Percentiles rank a stretch among this genome's conserved stretches.
Conservation (phyloP, 768 basidiomycete genomes). For the Kwoniella dejecticola region DNA sequence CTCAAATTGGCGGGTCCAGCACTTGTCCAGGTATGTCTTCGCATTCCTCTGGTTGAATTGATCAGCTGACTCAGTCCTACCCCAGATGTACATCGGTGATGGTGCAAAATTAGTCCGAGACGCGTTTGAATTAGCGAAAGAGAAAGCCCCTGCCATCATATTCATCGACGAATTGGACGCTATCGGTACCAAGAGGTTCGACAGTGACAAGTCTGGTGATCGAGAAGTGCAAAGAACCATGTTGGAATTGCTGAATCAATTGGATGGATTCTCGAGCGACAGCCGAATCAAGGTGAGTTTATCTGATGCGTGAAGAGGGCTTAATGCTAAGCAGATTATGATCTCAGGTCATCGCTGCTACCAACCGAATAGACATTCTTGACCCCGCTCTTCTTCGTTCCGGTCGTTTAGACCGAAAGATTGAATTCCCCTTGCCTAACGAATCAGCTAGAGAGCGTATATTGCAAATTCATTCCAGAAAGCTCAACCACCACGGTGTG, state of each 20-base stretch:
- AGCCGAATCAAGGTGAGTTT: slow-evolving; percentile 84
- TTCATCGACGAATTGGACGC: slow-evolving; percentile 98
- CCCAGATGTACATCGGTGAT: slow-evolving; percentile 95
- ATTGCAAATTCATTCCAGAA: slow-evolving; percentile 93
- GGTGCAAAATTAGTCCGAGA: slow-evolving; percentile 98
- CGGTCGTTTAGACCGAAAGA: slow-evolving; percentile 95
- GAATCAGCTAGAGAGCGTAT: slow-evolving; percentile 96
- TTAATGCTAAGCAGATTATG: neutral
- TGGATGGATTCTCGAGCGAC: slow-evolving; percentile 96
- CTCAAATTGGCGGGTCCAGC: slow-evolving; percentile 97
- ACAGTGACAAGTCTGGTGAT: slow-evolving; percentile 98
- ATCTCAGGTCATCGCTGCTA: slow-evolving; percentile 92
- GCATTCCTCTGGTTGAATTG: neutral
- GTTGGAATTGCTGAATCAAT: slow-evolving; percentile 95
- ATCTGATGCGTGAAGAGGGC: too few relatives aligned
- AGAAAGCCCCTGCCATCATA: slow-evolving; percentile 98
- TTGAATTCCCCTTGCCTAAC: slow-evolving; percentile 95
- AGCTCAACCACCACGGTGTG: slow-evolving; percentile 88
- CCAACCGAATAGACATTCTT: slow-evolving; percentile 97
- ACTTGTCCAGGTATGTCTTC: slow-evolving; percentile 75
- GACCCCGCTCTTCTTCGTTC: slow-evolving; percentile 98
- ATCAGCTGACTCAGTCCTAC: neutral
- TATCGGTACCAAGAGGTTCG: slow-evolving; percentile 98
- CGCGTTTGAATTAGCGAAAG: slow-evolving; percentile 95
- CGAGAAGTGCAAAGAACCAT: slow-evolving; percentile 99